Evolutionary conservation across 2,329 filamentous ascomycete species (phyloP), one percentile per base, ranked within the genome.

Genomic region (Hypoxylon sp.): DNA sequence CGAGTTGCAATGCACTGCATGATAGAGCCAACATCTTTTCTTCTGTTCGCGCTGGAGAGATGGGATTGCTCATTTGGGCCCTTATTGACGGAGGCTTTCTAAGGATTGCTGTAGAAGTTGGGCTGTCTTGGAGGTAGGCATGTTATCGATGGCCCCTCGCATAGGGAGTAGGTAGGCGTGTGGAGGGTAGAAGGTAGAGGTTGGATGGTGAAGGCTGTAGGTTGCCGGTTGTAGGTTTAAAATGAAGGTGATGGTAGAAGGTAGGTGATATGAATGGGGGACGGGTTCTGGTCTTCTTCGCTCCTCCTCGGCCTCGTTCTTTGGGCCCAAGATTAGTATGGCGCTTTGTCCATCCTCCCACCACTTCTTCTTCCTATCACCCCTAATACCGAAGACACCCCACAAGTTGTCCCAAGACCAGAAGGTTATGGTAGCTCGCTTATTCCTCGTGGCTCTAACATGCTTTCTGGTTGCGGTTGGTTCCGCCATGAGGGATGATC

Each of bases 241-340:
- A 90, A 73, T 89, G 91, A 0, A 89, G 89, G 1, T 93, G 89
- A 68, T 6, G n/a, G n/a, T 17, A 20, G 40, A 10, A 42, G 8
- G 8, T 20, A n/a, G 22, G 17, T 20, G 40, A 10, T 44, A 44
- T 11, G 40, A 44, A n/a, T 22, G 17, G 11, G 40, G 40, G 40
- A 20, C 1, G 17, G 40, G 8, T 22, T 17, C 20, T 17, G 40
- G 40, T 44, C 33, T 13, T 13, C 33, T 4, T 11, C 40, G 17
- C 7, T 11, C 40, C 17, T 11, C 25, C 25, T 22, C 8, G 17
- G 7, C 8, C 17, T 22, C 20, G 17, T 8, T 22, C 6, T n/a
- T 44, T 8, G 2, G 7, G 40, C 17, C 17, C 8, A 10, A 11
- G 17, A 22, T 44, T 44, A 22, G 40, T 44, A n/a, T 40, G 2